Evolutionary conservation across 495 filamentous ascomycete species (phyloP).

Genomic region (Annulohypoxylon bovei): DNA sequence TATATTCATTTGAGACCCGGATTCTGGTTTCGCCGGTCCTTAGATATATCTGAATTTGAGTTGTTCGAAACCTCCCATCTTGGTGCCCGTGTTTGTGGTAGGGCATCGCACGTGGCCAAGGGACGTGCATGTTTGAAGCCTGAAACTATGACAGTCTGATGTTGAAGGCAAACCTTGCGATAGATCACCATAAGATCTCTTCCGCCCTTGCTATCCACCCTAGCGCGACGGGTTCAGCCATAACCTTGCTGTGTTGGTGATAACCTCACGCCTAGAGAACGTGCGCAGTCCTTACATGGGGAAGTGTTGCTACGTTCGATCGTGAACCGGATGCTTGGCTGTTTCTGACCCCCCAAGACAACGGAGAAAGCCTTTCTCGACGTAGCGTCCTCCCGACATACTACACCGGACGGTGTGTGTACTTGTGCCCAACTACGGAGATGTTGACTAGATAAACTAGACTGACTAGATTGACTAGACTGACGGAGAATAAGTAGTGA

Average conservation of each 20-base stretch:
- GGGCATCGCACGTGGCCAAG: constrained; percentile 29
- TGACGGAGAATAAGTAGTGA: background rate
- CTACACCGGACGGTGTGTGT: background rate
- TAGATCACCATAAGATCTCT: constrained; percentile 33
- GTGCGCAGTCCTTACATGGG: constrained; percentile 3
- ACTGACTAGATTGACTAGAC: background rate
- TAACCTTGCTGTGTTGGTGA: constrained; percentile 12
- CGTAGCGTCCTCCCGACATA: background rate
- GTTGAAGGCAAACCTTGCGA: constrained; percentile 31
- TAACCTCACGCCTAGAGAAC: constrained; percentile 28
- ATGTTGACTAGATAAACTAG: background rate
- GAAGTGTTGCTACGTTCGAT: constrained; percentile 3
- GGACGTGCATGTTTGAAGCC: constrained; percentile 38
- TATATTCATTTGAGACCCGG: constrained; percentile 3
- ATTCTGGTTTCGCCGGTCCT: constrained; percentile 4
- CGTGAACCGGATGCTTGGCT: constrained; percentile 20
- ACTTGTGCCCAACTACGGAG: background rate
- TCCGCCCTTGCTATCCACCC: background rate
- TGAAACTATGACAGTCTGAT: constrained; percentile 40
- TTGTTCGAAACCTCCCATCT: constrained; percentile 3
- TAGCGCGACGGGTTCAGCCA: background rate
- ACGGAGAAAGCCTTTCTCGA: background rate
- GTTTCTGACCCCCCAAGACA: background rate
- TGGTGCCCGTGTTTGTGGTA: background rate
- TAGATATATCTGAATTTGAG: constrained; percentile 19